Percentiles rank a stretch among this genome's conserved stretches.
Evolutionary conservation across 352 stramenopile genomes (phyloP).

Genomic region (Phytophthora pluvialis): DNA sequence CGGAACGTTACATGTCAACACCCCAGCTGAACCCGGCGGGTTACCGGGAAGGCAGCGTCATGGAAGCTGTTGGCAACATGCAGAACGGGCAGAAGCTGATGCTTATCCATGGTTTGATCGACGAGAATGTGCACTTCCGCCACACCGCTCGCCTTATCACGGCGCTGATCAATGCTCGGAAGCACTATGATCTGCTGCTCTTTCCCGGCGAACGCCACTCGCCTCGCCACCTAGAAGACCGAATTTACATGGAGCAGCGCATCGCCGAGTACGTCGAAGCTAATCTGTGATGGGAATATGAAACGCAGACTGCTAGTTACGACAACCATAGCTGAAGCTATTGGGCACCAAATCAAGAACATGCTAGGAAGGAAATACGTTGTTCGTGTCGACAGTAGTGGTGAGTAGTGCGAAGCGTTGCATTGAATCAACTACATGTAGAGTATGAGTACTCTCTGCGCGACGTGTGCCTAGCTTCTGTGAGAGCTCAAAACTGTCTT

Average conservation of each 20-base stretch:
- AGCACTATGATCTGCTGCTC: conserved; percentile 96
- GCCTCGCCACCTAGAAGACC: conserved; percentile 91
- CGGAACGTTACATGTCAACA: conserved; percentile 97
- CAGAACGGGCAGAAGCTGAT: conserved; percentile 90
- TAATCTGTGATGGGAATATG: conserved; percentile 62
- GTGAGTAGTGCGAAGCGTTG: conserved; percentile 24
- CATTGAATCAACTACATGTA: conserved; percentile 28
- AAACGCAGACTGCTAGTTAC: conserved; percentile 15
- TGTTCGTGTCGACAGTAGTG: conserved; percentile 19
- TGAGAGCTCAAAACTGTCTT: conserved; percentile 20
- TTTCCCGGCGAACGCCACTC: conserved; percentile 97
- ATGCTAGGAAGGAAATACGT: conserved; percentile 13
- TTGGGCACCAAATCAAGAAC: not conserved
- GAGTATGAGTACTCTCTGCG: conserved; percentile 23
- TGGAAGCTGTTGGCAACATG: conserved; percentile 94
- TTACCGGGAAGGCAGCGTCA: conserved; percentile 92
- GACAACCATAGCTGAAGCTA: not conserved
- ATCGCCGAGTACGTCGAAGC: conserved; percentile 89
- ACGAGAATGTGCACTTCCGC: conserved; percentile 99
- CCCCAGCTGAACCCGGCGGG: conserved; percentile 92
- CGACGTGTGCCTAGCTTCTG: not conserved
- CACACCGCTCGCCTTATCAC: conserved; percentile 98
- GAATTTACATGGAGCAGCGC: conserved; percentile 96
- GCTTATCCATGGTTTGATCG: conserved; percentile 96
- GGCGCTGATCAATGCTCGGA: conserved; percentile 92